Evolutionary conservation across 176 grass and related monocot species (phyloP), one percentile per base, ranked within the genome.

Genomic region (Eragrostis curvula): DNA sequence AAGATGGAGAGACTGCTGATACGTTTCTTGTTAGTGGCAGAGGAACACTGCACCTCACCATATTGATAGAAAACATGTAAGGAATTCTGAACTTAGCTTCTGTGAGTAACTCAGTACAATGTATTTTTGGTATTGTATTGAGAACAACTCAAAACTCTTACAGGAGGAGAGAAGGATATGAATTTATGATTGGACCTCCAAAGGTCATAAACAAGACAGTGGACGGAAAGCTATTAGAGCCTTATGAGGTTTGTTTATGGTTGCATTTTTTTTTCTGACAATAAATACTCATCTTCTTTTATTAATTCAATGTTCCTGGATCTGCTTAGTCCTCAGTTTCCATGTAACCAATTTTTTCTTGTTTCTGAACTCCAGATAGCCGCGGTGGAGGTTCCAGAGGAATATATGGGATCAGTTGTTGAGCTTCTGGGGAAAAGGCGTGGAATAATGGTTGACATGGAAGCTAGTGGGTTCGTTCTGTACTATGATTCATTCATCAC

Each of bases 121-220:
- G 55, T 82, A 74, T 36, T 70, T 79, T 65, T 67, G 66, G 13
- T 47, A 59, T 78, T 41, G 18, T 87, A 48, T 66, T 48, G 63
- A 71, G 83, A 76, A 16, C 44, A 81, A 69, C 39, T 20, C 64
- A 81, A 81, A 70, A 71, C 66, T 83, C 63, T 51, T 87, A 52
- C 87, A 98, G 96, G 96, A 80, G 96, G 88, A 95, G 96, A 74
- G 96, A 98, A 93, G 96, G 92, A 81, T 98, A 85, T 70, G 96
- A 98, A 68, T 98, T 98, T 89, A 98, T 98, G 96, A 94, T 98
- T 75, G 96, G 96, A 73, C 92, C 96, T 61, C 96, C 96, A 52
- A 98, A 98, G 82, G 96, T 98, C 81, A 98, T 98, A 57, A 98
- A 95, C 80, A 98, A 98, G 90, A 85, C 46, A 7, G 79, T 98